Percentiles rank a stretch among this genome's conserved stretches.
phyloP scores from a whole-genome alignment of 2,329 filamentous ascomycete species.

The Phialophora verrucosa region DNA sequence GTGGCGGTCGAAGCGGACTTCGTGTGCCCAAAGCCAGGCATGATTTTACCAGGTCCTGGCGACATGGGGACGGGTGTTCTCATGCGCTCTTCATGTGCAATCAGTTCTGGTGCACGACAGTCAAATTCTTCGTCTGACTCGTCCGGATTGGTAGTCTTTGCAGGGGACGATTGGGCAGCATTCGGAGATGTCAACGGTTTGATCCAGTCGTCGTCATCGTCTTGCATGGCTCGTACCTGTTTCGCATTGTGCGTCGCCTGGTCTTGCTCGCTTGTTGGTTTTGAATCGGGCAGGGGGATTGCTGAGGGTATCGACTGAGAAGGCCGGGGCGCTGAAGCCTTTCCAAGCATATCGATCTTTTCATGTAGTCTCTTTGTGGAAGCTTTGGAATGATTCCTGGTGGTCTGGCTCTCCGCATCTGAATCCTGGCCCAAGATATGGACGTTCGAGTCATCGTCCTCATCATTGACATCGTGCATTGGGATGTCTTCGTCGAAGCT shows the following conservation, averaged over 20 bases:
- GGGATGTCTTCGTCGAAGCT: slow-evolving; percentile 27
- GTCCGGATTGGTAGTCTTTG: slow-evolving; percentile 52
- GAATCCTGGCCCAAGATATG: slow-evolving; percentile 46
- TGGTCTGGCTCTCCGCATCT: slow-evolving; percentile 55
- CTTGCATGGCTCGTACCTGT: slow-evolving; percentile 21
- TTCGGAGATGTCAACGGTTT: slow-evolving; percentile 52
- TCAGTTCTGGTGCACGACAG: slow-evolving; percentile 39
- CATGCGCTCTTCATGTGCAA: slow-evolving; percentile 39
- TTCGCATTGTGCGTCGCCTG: slow-evolving; percentile 37
- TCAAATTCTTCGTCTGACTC: slow-evolving; percentile 56
- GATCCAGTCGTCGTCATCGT: slow-evolving; percentile 65
- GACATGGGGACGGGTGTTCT: slow-evolving; percentile 30
- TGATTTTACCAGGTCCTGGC: slow-evolving; percentile 32
- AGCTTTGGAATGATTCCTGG: slow-evolving; percentile 75
- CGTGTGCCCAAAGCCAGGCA: slow-evolving; percentile 54
- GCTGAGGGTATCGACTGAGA: slow-evolving; percentile 52
- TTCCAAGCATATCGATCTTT: slow-evolving; percentile 78
- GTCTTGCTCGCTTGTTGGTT: slow-evolving; percentile 37
- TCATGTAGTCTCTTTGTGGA: slow-evolving; percentile 94
- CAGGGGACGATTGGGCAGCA: slow-evolving; percentile 42
- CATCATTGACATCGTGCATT: slow-evolving; percentile 29
- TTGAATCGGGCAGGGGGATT: slow-evolving; percentile 21
- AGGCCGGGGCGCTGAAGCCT: slow-evolving; percentile 56
- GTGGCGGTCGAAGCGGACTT: slow-evolving; percentile 70
- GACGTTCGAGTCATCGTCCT: slow-evolving; percentile 32